Base-by-base conservation (phyloP, 2,329 filamentous ascomycete genomes). In the Cercospora zeae-maydis region DNA sequence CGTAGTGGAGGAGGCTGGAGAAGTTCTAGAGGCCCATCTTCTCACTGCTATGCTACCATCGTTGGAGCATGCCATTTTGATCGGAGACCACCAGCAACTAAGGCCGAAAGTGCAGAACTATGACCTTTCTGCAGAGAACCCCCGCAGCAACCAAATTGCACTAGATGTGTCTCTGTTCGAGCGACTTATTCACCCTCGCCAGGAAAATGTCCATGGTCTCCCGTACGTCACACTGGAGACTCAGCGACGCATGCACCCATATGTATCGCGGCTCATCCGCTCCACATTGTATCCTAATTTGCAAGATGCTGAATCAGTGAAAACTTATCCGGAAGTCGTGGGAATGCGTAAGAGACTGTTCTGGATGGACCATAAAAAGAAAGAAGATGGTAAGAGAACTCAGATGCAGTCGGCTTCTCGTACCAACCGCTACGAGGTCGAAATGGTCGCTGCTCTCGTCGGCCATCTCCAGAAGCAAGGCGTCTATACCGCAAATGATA, bases 401-500 rank as follows among this genome's bases (percentile, higher is more conserved):
- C n/a, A 51, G 11, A 70, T 72, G 8, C 47, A 67, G 4, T 66
- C 69, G 2, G 69, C 67, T 8, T 86, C 84, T 0, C 79, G 80
- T 54, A 79, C 78, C 9, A 89, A 89, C 60, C 56, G 69, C 0
- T 88, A 79, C 61, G 89, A 93, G 70, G 78, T 88, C 0, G 78
- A 85, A 0, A 88, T 93, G 85, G 82, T 83, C 0, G 76, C 80
- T 6, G 82, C 84, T 0, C 74, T 92, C 0, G 85, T 91, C 0
- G 81, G 80, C 0, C 88, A 93, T 69, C 75, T 93, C 0, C 77
- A 88, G 4, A 79, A 81, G 0, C 89, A 92, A 70, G 88, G 88
- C 30, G 30, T 31, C 30, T 91, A 92, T 71, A 73, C 72, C 0
- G 74, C 76, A 0, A 79, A 78, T 0, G 86, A 92, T 1, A 89